Conservation (phyloP, 768 basidiomycete genomes). For the Pleurotus sapidus region DNA sequence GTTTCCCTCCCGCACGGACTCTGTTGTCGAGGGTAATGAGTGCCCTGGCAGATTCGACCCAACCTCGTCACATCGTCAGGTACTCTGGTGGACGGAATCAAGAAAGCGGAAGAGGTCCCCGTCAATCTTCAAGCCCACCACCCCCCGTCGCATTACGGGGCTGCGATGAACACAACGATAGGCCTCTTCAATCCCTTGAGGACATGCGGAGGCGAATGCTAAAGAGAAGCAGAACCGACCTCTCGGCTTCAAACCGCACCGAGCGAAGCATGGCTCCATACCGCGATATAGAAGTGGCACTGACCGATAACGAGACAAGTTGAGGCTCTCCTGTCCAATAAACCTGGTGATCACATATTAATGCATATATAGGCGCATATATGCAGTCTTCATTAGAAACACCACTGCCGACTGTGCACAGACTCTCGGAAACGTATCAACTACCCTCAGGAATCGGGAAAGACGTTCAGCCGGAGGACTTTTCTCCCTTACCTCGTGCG, state of each 20-base stretch:
- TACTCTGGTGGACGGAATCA: too few species aligned
- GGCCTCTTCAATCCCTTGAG: background rate
- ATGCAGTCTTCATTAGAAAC: background rate
- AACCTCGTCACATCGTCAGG: too few species aligned
- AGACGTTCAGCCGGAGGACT: background rate
- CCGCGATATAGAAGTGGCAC: background rate
- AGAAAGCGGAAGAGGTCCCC: too few species aligned
- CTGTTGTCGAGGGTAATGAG: too few species aligned
- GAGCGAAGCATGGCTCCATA: background rate
- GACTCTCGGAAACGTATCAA: slow-evolving; percentile 1
- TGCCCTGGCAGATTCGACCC: too few species aligned
- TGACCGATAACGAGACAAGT: background rate
- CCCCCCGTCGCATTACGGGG: too few species aligned
- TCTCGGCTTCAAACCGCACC: background rate
- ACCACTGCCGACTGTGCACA: background rate
- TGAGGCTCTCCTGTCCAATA: background rate
- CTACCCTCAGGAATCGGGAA: background rate
- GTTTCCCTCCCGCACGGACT: too few species aligned
- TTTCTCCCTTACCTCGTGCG: background rate
- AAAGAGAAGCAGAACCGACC: background rate
- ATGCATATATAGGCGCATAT: background rate
- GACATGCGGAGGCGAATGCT: background rate
- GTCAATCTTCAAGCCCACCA: too few species aligned
- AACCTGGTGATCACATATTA: background rate
- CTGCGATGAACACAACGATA: background rate